phyloP scores from a whole-genome alignment of 257 asterid genomes.

The Solanum bulbocastanum region DNA sequence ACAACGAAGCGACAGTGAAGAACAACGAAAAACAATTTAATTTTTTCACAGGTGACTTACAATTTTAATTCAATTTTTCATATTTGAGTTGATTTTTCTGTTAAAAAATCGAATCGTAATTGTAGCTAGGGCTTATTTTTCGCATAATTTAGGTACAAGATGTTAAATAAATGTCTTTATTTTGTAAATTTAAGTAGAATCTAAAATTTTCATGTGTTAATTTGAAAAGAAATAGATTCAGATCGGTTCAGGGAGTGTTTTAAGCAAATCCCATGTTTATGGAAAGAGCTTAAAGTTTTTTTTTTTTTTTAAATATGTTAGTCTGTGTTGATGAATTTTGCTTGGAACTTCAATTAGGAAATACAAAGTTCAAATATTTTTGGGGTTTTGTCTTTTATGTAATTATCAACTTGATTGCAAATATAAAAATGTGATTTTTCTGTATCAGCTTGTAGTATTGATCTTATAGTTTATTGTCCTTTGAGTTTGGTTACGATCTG shows the following conservation, averaged over 20 bases:
- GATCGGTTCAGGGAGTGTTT: not conserved
- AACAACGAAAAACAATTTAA: not conserved
- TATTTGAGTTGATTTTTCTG: not conserved
- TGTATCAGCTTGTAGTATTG: not conserved
- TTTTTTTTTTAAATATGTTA: not conserved
- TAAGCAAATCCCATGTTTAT: not conserved
- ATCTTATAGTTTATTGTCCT: not conserved
- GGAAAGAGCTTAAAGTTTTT: not conserved
- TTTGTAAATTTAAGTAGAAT: not conserved
- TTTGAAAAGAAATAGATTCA: not conserved
- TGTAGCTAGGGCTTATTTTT: not conserved
- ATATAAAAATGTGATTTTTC: not conserved
- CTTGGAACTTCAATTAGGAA: not conserved
- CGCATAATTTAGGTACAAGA: not conserved
- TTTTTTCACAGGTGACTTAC: not conserved
- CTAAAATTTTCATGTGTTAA: not conserved
- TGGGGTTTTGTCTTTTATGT: not conserved
- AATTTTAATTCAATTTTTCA: not conserved
- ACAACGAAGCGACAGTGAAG: not conserved
- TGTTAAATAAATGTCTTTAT: not conserved
- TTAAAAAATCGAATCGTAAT: not conserved
- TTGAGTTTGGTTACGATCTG: not conserved
- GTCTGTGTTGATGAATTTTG: not conserved
- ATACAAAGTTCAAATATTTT: not conserved
- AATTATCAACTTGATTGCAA: not conserved